Evolutionary conservation across 768 basidiomycete species (phyloP), one percentile per base, ranked within the genome.

Genomic region (Pulveroboletus frians): DNA sequence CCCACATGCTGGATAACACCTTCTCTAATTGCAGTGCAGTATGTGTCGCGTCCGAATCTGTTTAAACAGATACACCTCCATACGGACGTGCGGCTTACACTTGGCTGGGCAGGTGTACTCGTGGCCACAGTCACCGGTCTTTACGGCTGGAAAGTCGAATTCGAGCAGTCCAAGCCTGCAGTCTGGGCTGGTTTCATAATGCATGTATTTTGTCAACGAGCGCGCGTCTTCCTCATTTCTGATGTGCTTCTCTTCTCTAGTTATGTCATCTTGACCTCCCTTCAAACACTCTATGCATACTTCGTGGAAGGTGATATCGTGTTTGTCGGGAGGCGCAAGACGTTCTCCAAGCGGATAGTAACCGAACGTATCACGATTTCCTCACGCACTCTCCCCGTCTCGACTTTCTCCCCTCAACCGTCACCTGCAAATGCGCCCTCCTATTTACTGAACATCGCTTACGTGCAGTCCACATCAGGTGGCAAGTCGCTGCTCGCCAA

Each of bases 291-390:
- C 29, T 95, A 95, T 61, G 78, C 85, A n/a, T 89, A 87, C 63
- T 88, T 90, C 55, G 68, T 94, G 49, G 92, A 94, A 65, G 84
- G 85, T 30, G 77, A 88, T 50, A 84, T 81, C 45, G 81, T 95
- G 51, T 97, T 92, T 63, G 81, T 88, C 21, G 93, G 93, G 31
- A 90, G 86, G 64, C 82, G 93, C 54, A 92, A 94, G 70, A 86
- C 88, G 14, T 82, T 95, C 54, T 88, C 88, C 14, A 92, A 90
- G 66, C 66, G 94, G 86, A 95, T 96, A 62, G 84, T 94, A 40
- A 92, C 90, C 3, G 93, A 97, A 64, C 83, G 85, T 55, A 80
- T 97, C 69, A 88, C 83, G 26, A 76, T 94, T 48, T 76, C 80
- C 18, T 86, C 92, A 4, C 75, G 73, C 27, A 87, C 88, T 4